phyloP scores from a whole-genome alignment of 2,329 filamentous ascomycete genomes.

The Fusarium clavum region DNA sequence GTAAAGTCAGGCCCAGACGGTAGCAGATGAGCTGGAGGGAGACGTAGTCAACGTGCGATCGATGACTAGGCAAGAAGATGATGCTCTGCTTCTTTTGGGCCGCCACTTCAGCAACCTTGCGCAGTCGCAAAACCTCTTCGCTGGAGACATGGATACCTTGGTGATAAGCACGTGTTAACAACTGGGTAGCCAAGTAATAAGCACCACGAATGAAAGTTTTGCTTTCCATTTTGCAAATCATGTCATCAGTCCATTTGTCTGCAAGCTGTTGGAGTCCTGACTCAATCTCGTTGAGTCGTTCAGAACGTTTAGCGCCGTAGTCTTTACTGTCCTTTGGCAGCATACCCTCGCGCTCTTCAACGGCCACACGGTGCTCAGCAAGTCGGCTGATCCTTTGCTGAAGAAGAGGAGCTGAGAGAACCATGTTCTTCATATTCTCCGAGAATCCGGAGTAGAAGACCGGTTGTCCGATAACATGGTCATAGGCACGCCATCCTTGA shows the following conservation, averaged over 20 bases:
- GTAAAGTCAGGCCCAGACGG: constrained; percentile 86
- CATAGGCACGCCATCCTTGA: constrained; percentile 94
- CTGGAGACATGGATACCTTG: constrained; percentile 97
- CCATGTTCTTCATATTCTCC: constrained; percentile 85
- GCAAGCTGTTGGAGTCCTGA: constrained; percentile 81
- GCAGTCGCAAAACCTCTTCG: constrained; percentile 87
- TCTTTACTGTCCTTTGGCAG: constrained; percentile 68
- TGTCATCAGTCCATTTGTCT: constrained; percentile 87
- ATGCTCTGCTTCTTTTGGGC: constrained; percentile 92
- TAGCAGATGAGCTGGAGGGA: constrained; percentile 96
- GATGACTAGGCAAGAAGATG: constrained; percentile 93
- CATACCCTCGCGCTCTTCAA: constrained; percentile 82
- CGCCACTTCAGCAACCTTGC: constrained; percentile 84
- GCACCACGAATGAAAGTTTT: constrained; percentile 91
- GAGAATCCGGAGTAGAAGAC: constrained; percentile 94
- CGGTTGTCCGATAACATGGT: constrained; percentile 88
- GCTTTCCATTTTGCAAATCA: constrained; percentile 99
- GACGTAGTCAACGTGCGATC: constrained; percentile 96
- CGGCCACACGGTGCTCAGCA: constrained; percentile 76
- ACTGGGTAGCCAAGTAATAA: constrained; percentile 89
- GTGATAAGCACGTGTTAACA: constrained; percentile 92
- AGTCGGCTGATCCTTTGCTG: constrained; percentile 80
- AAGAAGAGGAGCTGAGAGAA: constrained; percentile 81
- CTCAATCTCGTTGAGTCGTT: constrained; percentile 74
- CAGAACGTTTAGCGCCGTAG: constrained; percentile 62